Conservation (phyloP, 2,329 filamentous ascomycete genomes). For the Ophiobolus disseminans region DNA sequence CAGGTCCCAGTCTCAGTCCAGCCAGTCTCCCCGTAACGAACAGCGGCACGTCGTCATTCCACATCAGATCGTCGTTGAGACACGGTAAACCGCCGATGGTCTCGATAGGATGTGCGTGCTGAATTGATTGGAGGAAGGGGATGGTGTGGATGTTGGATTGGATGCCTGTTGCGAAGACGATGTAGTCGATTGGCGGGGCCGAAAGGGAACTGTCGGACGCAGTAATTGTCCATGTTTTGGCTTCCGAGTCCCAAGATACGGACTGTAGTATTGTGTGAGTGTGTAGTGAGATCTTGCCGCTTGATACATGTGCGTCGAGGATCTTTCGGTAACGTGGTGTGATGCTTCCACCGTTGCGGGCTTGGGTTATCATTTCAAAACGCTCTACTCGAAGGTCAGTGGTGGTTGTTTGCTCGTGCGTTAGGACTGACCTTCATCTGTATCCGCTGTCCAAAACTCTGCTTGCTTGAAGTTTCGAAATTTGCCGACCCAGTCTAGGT, state of each 20-base stretch:
- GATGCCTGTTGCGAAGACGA: conserved; percentile 79
- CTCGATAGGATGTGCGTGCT: conserved; percentile 66
- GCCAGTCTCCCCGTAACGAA: conserved; percentile 75
- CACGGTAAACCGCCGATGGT: conserved; percentile 72
- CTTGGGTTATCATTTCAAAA: conserved; percentile 68
- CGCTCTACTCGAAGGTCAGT: conserved; percentile 58
- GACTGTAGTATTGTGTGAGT: conserved; percentile 64
- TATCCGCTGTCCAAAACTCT: conserved; percentile 77
- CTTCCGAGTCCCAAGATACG: conserved; percentile 58
- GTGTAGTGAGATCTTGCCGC: conserved; percentile 62
- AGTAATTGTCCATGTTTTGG: conserved; percentile 45
- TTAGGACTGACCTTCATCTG: conserved; percentile 60
- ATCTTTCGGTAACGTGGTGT: conserved; percentile 72
- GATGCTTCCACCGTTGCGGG: conserved; percentile 78
- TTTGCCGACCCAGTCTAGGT: conserved; percentile 81
- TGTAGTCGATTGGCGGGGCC: conserved; percentile 67
- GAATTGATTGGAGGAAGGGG: conserved; percentile 67
- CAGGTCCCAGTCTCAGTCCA: conserved; percentile 72
- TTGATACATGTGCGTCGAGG: conserved; percentile 65
- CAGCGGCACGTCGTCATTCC: conserved; percentile 74
- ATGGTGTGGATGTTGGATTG: conserved; percentile 67
- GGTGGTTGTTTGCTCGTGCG: neutral
- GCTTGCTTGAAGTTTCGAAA: conserved; percentile 80
- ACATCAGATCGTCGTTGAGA: conserved; percentile 78
- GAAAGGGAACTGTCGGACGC: conserved; percentile 62